Conservation (phyloP, 352 stramenopile genomes). For the Aphanomyces stellatus region DNA sequence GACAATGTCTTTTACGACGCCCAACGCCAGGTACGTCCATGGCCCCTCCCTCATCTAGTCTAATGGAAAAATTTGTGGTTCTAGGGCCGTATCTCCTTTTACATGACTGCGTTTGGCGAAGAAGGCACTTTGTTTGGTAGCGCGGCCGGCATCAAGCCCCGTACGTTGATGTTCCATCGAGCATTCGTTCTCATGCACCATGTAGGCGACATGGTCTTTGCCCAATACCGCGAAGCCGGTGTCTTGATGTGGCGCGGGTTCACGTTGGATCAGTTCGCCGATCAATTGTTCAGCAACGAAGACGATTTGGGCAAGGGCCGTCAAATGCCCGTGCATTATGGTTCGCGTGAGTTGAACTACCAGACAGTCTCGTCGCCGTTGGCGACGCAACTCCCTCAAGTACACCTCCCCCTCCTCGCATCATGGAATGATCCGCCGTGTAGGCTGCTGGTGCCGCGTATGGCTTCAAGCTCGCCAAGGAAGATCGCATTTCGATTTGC, state of each 20-base stretch:
- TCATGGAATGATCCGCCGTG: not conserved
- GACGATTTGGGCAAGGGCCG: constrained; percentile 93
- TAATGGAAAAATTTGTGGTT: no score
- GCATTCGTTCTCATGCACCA: not conserved
- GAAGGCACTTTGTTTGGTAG: constrained; percentile 95
- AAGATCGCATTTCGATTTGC: constrained; percentile 86
- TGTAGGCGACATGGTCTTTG: constrained; percentile 91
- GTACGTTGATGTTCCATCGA: constrained; percentile 14
- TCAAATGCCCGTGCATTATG: constrained; percentile 99
- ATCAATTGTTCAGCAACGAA: constrained; percentile 94
- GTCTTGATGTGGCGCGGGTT: constrained; percentile 98
- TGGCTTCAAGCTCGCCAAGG: constrained; percentile 90
- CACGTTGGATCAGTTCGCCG: constrained; percentile 94
- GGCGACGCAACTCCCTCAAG: constrained; percentile 95
- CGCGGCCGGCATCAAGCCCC: constrained; percentile 77
- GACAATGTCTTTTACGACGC: constrained; percentile 96
- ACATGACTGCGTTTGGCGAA: constrained; percentile 92
- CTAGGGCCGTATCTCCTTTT: constrained; percentile 95
- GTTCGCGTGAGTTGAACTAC: constrained; percentile 91
- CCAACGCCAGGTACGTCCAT: constrained; percentile 88
- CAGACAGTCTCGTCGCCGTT: constrained; percentile 97
- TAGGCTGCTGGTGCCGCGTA: constrained; percentile 95
- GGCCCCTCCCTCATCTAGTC: no score
- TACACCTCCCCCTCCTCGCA: constrained; percentile 21
- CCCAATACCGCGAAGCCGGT: constrained; percentile 96